Conservation (phyloP, 345 rosid genomes). For the Hibiscus syriacus region DNA sequence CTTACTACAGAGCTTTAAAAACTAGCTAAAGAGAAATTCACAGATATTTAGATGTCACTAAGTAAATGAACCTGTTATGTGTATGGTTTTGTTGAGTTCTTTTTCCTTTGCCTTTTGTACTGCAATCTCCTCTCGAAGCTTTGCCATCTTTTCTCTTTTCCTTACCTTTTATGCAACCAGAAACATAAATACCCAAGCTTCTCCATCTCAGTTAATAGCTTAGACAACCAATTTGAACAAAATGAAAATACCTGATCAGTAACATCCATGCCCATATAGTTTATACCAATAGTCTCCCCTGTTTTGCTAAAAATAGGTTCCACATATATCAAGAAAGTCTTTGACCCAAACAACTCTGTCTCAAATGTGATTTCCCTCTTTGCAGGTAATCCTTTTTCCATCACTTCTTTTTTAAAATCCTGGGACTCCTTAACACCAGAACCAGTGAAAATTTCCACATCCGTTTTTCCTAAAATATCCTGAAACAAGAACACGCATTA, state of each 20-base stretch:
- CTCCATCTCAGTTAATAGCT: background rate
- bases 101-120: constrained; percentile 95
- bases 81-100: constrained; percentile 85
- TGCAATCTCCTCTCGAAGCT: constrained; percentile 89
- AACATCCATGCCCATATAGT: constrained; percentile 95
- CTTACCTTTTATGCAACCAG: constrained; percentile 36
- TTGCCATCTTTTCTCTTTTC: constrained; percentile 80
- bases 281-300: constrained; percentile 79
- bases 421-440: constrained; percentile 88
- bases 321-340: constrained; percentile 81
- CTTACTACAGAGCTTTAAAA: background rate
- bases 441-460: constrained; percentile 79
- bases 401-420: constrained; percentile 87
- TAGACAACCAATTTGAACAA: background rate
- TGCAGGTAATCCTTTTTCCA: constrained; percentile 82
- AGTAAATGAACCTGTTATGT: constrained; percentile 65
- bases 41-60: background rate
- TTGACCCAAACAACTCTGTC: constrained; percentile 73
- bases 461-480: constrained; percentile 91
- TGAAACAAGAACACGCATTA: constrained; percentile 19
- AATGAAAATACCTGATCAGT: constrained; percentile 67
- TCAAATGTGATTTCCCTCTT: constrained; percentile 90
- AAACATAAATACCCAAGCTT: constrained; percentile 10
- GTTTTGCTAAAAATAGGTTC: constrained; percentile 88
- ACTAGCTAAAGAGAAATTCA: background rate